Evolutionary conservation across 1,139 yeast species (phyloP).

Genomic region (Pichia sp.): DNA sequence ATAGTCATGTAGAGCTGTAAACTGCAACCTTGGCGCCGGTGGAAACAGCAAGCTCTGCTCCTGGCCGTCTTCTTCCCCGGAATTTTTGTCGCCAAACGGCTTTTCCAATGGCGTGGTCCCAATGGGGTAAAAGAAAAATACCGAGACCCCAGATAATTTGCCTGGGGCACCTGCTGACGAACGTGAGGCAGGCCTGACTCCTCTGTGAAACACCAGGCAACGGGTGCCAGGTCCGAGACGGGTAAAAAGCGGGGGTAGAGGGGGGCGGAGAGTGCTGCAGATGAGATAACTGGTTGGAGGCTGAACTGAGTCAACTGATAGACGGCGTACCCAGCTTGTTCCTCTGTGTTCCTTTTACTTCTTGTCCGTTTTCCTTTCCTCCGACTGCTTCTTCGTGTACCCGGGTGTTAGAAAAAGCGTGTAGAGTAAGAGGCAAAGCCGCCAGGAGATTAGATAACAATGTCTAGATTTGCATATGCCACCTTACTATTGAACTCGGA

Average conservation of each 20-base stretch:
- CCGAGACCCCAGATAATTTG: neutral
- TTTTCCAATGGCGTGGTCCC: neutral
- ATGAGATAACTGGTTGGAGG: neutral
- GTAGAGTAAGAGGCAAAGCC: neutral
- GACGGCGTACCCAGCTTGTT: neutral
- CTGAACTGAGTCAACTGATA: neutral
- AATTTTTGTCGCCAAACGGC: neutral
- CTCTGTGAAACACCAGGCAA: neutral
- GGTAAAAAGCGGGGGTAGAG: neutral
- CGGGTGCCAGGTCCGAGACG: neutral
- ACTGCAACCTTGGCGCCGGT: neutral
- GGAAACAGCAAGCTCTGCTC: neutral
- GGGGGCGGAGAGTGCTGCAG: neutral
- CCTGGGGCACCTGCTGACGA: neutral
- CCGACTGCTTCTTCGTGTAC: too few relatives aligned
- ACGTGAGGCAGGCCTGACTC: neutral
- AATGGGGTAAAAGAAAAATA: slow-evolving; percentile 1
- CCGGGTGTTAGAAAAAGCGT: neutral
- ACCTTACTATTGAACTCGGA: slow-evolving; percentile 61
- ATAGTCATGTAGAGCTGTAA: neutral
- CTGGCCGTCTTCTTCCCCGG: neutral
- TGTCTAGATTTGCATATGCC: slow-evolving; percentile 45
- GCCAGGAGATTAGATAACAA: neutral
- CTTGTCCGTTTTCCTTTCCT: too few relatives aligned
- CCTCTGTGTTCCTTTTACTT: too few relatives aligned